Base-by-base conservation (phyloP, 208 protist species). In the Entamoeba dispar region DNA sequence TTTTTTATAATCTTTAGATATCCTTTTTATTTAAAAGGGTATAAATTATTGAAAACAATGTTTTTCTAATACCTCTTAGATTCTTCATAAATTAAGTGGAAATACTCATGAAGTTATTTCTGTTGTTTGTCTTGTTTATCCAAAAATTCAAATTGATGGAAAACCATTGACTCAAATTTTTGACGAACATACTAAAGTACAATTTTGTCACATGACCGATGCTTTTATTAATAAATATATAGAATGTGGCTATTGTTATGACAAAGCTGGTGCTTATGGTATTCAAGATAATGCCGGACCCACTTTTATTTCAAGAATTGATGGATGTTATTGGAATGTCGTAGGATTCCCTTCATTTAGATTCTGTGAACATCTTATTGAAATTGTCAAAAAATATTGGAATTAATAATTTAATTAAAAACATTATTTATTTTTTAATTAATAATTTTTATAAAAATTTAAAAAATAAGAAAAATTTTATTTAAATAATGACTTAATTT, bases 191-290 rank as follows among this genome's bases (percentile, higher is more conserved):
- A 34, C 91, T 5, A 34, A 4, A 50, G 91, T 92, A 5, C 2
- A 22, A 15, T 92, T 92, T 38, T 5, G 50, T 4, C 19, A 50
- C 1, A 27, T 92, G 15, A 50, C 49, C 57, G 14, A 57, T 43
- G 49, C 49, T 15, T 27, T 55, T 15, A 51, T 92, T 49, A 19
- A 31, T 12, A 57, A n/a, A 15, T 92, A 92, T 92, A 50, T 92
- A 15, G 91, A 92, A 8, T 47, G 27, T 31, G 49, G 49, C 3
- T 19, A 61, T 17, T 22, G 19, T 50, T 57, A 57, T 55, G 91
- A 57, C n/a, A 92, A 92, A 5, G 91, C 91, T 61, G 91, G 91
- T n/a, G 91, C 7, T 51, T 92, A 92, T 92, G 91, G 91, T n/a
- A 92, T 92, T 92, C 91, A 92, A 57, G 10, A 1, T 22, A 10